Percentiles rank a stretch among this genome's conserved stretches.
Conservation (phyloP, 2,329 filamentous ascomycete species). For the Allantophomopsis cytisporea region DNA sequence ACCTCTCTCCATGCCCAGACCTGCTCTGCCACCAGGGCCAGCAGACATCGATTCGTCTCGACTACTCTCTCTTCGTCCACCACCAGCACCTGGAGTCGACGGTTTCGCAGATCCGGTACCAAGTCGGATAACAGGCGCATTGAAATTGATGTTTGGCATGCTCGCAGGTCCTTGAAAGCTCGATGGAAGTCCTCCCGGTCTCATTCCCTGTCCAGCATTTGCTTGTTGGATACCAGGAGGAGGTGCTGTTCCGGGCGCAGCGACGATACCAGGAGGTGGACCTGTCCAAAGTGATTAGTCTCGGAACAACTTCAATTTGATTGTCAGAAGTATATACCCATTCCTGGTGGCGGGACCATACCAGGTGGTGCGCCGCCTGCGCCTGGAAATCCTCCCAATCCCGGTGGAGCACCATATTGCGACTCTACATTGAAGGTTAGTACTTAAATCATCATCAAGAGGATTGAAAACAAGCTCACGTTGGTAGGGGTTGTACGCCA, state of each 20-base stretch:
- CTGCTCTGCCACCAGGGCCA: constrained; percentile 23
- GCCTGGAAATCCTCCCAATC: constrained; percentile 58
- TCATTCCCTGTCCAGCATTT: constrained; percentile 61
- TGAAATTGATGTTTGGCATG: constrained; percentile 97
- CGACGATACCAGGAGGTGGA: constrained; percentile 62
- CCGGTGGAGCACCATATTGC: constrained; percentile 59
- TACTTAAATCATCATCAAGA: constrained; percentile 3
- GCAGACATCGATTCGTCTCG: constrained; percentile 22
- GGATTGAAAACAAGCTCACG: constrained; percentile 9
- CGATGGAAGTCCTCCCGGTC: constrained; percentile 65
- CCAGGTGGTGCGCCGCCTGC: constrained; percentile 41
- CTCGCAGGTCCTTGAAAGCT: constrained; percentile 83
- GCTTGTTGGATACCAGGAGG: constrained; percentile 68
- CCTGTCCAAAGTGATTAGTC: constrained; percentile 27
- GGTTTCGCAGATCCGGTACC: constrained; percentile 65
- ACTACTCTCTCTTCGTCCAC: constrained; percentile 31
- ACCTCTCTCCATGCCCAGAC: constrained; percentile 24
- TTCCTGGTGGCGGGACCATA: constrained; percentile 67
- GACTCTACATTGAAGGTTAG: constrained; percentile 11
- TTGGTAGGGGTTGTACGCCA: constrained; percentile 22
- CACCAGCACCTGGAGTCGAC: constrained; percentile 20
- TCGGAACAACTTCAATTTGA: constrained; percentile 3
- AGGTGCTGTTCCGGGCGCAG: constrained; percentile 67
- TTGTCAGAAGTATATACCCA: constrained; percentile 43
- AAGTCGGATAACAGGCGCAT: constrained; percentile 86